A percentile compares a stretch with the other conserved stretches of the same genome.
Evolutionary conservation across 345 rosid genomes (phyloP).

Genomic region (Turnera subulata): DNA sequence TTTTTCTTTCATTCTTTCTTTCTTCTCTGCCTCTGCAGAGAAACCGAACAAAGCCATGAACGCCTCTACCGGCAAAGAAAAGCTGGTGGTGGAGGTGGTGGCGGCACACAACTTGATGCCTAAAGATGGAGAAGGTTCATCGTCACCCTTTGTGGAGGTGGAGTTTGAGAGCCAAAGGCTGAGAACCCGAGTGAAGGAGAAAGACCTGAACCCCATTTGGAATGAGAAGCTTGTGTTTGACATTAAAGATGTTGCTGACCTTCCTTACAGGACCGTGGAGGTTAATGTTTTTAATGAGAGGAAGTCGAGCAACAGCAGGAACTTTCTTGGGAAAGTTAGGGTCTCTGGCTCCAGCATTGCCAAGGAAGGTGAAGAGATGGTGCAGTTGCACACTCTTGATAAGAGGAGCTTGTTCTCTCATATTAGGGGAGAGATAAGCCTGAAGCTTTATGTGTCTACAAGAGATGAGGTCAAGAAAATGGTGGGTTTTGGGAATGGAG

Average conservation of each 20-base stretch:
- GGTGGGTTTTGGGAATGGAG: constrained; percentile 23
- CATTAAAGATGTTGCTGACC: constrained; percentile 40
- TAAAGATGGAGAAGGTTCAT: constrained; percentile 75
- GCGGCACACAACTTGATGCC: constrained; percentile 77
- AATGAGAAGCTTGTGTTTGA: constrained; percentile 67
- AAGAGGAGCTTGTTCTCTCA: constrained; percentile 70
- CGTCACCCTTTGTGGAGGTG: constrained; percentile 67
- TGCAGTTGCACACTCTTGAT: constrained; percentile 54
- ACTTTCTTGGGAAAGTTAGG: constrained; percentile 65
- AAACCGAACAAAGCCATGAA: constrained; percentile 18
- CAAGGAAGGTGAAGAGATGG: constrained; percentile 43
- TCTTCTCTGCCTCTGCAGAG: neutral
- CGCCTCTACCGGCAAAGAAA: constrained; percentile 33
- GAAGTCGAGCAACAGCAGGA: constrained; percentile 46
- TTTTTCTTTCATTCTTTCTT: neutral
- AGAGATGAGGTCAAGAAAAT: constrained; percentile 26
- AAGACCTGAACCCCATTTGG: constrained; percentile 74
- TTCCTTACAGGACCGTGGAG: constrained; percentile 50
- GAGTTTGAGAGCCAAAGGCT: constrained; percentile 60
- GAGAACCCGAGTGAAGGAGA: constrained; percentile 49
- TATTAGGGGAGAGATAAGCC: constrained; percentile 57
- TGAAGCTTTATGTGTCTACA: constrained; percentile 45
- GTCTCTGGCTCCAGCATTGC: constrained; percentile 41
- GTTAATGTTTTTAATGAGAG: constrained; percentile 59
- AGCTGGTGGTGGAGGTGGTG: constrained; percentile 62